These are phyloP conservation scores for Pseudocercospora musae DNA, from an alignment of 2,329 filamentous ascomycete genomes.

Conservation along the genomic window DNA sequence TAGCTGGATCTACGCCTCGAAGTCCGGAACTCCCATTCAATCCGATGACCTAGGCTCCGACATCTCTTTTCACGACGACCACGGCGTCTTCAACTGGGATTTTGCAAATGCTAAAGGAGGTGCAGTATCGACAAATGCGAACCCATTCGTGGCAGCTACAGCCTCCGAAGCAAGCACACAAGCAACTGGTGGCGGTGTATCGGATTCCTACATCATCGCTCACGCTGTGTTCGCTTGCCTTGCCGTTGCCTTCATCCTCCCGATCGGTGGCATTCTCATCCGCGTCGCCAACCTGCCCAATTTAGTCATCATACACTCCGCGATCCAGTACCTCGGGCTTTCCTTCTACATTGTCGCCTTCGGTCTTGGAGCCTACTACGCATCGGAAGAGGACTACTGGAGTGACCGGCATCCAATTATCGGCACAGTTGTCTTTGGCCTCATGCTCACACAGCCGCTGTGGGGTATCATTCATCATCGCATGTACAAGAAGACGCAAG, in stretches of 20 bases:
- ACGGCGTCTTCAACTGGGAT: constrained; percentile 45
- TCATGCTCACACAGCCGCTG: constrained; percentile 55
- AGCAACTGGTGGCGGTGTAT: not conserved
- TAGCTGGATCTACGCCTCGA: constrained; percentile 52
- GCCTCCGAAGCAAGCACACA: constrained; percentile 7
- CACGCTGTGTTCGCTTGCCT: constrained; percentile 46
- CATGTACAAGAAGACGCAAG: constrained; percentile 38
- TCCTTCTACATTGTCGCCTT: constrained; percentile 48
- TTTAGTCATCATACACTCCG: constrained; percentile 44
- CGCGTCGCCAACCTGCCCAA: constrained; percentile 45
- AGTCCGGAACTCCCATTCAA: constrained; percentile 47
- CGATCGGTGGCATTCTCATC: constrained; percentile 45
- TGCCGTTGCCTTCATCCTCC: constrained; percentile 47
- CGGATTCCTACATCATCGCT: constrained; percentile 35
- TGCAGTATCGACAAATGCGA: constrained; percentile 33
- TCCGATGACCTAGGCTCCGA: constrained; percentile 43
- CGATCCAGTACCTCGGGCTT: constrained; percentile 50
- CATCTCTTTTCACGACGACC: constrained; percentile 48
- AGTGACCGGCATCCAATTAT: constrained; percentile 53
- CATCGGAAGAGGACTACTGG: constrained; percentile 27
- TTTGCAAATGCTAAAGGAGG: constrained; percentile 52
- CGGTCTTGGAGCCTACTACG: constrained; percentile 46
- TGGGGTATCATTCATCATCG: constrained; percentile 54
- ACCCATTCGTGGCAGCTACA: constrained; percentile 40
- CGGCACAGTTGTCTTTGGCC: constrained; percentile 49